Base-by-base conservation (phyloP, 495 filamentous ascomycete species). In the Poronia punctata region DNA sequence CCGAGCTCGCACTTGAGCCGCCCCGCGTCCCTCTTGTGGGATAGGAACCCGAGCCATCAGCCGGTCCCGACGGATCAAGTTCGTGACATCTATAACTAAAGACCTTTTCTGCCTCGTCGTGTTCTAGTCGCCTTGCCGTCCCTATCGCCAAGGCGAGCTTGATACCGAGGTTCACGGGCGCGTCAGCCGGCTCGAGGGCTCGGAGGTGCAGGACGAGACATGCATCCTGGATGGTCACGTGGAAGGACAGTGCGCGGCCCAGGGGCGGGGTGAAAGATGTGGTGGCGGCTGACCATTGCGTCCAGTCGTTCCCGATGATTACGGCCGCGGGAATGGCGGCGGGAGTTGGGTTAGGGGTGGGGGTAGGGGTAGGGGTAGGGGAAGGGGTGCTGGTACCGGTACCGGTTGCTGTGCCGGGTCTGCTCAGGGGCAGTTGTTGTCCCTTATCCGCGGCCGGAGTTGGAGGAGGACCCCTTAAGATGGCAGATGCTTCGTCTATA, bases 31-130 rank as follows among this genome's bases (percentile, higher is more conserved):
- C 42, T 5, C 27, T 29, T 14, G 22, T 32, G 11, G 42, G 42
- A 21, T 38, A 45, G 2, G n/a, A 25, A 3, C 36, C 42, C 22
- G 12, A 21, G 46, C 18, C 11, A 12, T 21, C 29, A 25, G 15
- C 31, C 25, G 28, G 18, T 14, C 32, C 32, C 40, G 35, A 45
- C 3, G 20, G 10, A 18, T 45, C 35, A 3, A 35, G 26, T 6
- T 46, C 50, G 29, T 50, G 45, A 28, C 60, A 57, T 25, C 55
- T 55, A 59, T 73, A 83, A 3, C 49, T 59, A 56, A 94, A 96
- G 0, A 83, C 67, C 16, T 78, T 70, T 27, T 86, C 82, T 7
- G 75, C 73, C 63, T 96, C 88, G 61, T 96, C 88, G 62, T 96
- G 86, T 43, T 76, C 80, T 15, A 74, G 79, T 14, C 70, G 72